phyloP scores from a whole-genome alignment of 2,329 filamentous ascomycete genomes.

The Pestalotiopsis sp. region DNA sequence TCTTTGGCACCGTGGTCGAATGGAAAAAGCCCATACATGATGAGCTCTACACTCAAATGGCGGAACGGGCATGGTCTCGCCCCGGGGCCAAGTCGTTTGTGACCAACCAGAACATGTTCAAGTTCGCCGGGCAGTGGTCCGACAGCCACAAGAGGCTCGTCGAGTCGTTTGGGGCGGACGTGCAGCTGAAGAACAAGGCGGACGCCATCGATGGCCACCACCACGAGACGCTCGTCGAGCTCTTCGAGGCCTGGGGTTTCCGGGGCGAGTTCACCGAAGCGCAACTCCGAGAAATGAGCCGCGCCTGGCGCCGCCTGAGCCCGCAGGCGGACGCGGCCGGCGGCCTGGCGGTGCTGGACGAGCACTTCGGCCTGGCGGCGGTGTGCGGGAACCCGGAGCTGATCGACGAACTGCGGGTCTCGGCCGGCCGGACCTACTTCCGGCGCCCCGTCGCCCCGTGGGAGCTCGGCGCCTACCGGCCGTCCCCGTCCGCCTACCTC shows the following conservation, averaged over 20 bases:
- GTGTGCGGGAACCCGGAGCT: constrained; percentile 73
- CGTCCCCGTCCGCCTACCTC: constrained; percentile 64
- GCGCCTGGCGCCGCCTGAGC: constrained; percentile 70
- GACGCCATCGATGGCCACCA: constrained; percentile 67
- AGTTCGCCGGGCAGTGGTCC: constrained; percentile 72
- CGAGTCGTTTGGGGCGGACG: constrained; percentile 44
- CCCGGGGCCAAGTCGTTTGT: constrained; percentile 50
- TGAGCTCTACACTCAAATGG: constrained; percentile 54
- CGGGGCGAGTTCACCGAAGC: constrained; percentile 59
- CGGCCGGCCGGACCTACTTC: constrained; percentile 62
- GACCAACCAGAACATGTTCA: constrained; percentile 58
- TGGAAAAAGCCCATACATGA: constrained; percentile 69
- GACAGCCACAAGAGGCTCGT: constrained; percentile 64
- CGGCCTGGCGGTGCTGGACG: constrained; percentile 57
- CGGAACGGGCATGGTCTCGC: constrained; percentile 48
- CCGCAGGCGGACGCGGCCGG: constrained; percentile 66
- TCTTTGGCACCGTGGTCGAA: constrained; percentile 80
- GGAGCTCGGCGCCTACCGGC: constrained; percentile 76
- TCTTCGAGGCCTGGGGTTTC: constrained; percentile 59
- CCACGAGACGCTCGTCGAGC: constrained; percentile 56
- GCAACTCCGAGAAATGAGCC: constrained; percentile 63
- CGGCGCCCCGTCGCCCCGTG: constrained; percentile 64
- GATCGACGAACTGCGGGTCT: constrained; percentile 60
- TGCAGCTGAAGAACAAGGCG: constrained; percentile 57
- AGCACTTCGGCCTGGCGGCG: constrained; percentile 60